Conservation (phyloP, 345 rosid species). For the Euphorbia peplus region DNA sequence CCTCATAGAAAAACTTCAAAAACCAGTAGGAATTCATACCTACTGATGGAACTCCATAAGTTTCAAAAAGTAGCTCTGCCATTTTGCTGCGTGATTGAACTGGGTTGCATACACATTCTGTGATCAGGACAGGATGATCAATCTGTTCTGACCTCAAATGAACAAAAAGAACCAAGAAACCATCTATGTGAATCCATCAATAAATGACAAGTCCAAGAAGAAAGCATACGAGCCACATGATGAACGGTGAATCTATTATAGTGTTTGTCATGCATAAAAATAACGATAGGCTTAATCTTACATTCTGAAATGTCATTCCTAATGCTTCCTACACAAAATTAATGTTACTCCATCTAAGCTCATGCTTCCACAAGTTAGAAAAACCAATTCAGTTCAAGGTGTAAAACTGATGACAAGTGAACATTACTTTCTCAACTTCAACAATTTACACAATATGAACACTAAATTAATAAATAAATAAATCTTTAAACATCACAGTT, state of each 20-base stretch:
- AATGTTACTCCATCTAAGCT: background rate
- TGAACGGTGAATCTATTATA: background rate
- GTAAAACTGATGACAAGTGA: background rate
- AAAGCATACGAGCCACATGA: background rate
- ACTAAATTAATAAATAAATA: background rate
- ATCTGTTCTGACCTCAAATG: conserved; percentile 72
- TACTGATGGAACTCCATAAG: conserved; percentile 95
- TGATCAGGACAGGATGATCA: conserved; percentile 88
- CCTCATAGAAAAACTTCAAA: background rate
- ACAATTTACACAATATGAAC: background rate
- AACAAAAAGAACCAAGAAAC: conserved; percentile 34
- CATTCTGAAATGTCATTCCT: background rate
- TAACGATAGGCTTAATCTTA: background rate
- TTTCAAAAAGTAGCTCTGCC: conserved; percentile 95
- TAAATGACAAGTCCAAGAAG: conserved; percentile 2
- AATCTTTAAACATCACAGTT: background rate
- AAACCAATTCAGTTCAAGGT: background rate
- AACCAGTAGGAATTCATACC: conserved; percentile 41
- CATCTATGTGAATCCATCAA: conserved; percentile 16
- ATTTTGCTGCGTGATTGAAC: conserved; percentile 92
- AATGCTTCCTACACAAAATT: background rate
- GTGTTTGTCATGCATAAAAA: background rate
- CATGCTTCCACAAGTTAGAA: background rate
- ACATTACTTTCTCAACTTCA: too few relatives aligned
- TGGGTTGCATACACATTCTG: conserved; percentile 92